phyloP scores from a whole-genome alignment of 1,284 basidiomycete genomes.

The Fomitopsis schrenkii region DNA sequence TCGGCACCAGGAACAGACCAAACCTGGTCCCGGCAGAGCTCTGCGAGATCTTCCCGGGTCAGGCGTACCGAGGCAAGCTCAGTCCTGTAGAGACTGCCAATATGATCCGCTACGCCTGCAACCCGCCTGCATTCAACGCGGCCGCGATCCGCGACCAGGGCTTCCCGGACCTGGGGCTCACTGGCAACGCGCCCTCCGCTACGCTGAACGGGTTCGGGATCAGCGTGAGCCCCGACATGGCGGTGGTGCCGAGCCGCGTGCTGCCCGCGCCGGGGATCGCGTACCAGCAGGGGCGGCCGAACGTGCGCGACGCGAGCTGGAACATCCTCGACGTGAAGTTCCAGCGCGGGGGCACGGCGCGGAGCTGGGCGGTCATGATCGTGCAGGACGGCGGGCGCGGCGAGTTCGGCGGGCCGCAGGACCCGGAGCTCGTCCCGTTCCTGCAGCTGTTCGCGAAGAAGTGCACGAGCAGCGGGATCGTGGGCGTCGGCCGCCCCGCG shows the following conservation, averaged over 20 bases:
- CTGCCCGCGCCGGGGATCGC: slow-evolving; percentile 52
- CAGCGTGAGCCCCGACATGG: slow-evolving; percentile 50
- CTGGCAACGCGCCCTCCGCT: slow-evolving; percentile 25
- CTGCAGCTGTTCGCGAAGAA: slow-evolving; percentile 49
- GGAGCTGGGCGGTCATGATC: slow-evolving; percentile 56
- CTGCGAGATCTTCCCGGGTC: slow-evolving; percentile 57
- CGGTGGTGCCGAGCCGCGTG: slow-evolving; percentile 56
- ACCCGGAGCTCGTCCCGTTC: slow-evolving; percentile 37
- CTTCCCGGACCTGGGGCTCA: slow-evolving; percentile 49
- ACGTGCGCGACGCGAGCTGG: slow-evolving; percentile 59
- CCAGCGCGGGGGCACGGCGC: slow-evolving; percentile 43
- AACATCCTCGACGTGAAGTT: slow-evolving; percentile 69
- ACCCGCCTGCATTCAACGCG: slow-evolving; percentile 54
- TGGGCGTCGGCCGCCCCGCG: slow-evolving; percentile 33
- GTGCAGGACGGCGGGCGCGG: slow-evolving; percentile 41
- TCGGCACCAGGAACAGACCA: slow-evolving; percentile 38
- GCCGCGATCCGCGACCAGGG: slow-evolving; percentile 52
- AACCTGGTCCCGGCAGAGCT: slow-evolving; percentile 63
- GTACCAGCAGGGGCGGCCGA: slow-evolving; percentile 44
- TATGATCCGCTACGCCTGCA: slow-evolving; percentile 67
- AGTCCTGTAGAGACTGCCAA: slow-evolving; percentile 47
- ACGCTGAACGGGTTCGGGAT: slow-evolving; percentile 50
- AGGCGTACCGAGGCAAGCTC: slow-evolving; percentile 51
- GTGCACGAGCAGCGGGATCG: slow-evolving; percentile 51
- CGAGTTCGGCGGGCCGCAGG: slow-evolving; percentile 36